Percentiles rank a stretch among this genome's conserved stretches.
Conservation (phyloP, 495 filamentous ascomycete genomes). For the Penicillium bovifimosum region DNA sequence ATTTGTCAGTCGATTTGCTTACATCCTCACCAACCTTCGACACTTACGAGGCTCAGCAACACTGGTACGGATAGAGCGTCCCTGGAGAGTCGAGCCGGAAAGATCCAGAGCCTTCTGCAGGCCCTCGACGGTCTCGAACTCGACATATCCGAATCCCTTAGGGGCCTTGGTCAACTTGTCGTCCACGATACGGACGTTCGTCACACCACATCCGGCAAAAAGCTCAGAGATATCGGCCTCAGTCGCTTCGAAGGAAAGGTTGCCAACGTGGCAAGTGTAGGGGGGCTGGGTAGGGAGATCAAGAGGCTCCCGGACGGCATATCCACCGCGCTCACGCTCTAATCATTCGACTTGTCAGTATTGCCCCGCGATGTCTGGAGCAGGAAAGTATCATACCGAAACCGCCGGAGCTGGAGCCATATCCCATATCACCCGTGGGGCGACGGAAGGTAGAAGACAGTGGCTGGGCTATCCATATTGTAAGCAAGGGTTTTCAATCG, state of each 20-base stretch:
- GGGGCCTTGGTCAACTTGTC: conserved; percentile 86
- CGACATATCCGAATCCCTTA: conserved; percentile 97
- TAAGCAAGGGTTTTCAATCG: conserved; percentile 4
- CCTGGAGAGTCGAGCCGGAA: conserved; percentile 72
- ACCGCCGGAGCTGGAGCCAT: conserved; percentile 35
- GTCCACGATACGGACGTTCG: conserved; percentile 90
- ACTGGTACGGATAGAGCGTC: conserved; percentile 80
- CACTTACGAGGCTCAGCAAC: conserved; percentile 79
- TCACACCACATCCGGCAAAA: conserved; percentile 75
- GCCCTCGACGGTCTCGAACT: conserved; percentile 83
- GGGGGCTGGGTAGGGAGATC: conserved; percentile 87
- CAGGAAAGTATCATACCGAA: conserved; percentile 6
- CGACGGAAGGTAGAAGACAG: conserved; percentile 39
- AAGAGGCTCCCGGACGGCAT: conserved; percentile 69
- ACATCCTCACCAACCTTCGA: not conserved
- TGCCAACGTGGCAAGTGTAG: conserved; percentile 92
- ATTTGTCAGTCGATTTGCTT: conserved; percentile 22
- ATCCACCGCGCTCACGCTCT: conserved; percentile 50
- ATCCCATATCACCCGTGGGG: conserved; percentile 40
- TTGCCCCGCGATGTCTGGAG: not conserved
- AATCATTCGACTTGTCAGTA: conserved; percentile 17
- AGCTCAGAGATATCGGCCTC: conserved; percentile 74
- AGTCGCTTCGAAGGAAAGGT: conserved; percentile 90
- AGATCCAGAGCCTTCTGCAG: conserved; percentile 85
- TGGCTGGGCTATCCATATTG: conserved; percentile 28